phyloP scores from a whole-genome alignment of 2,329 filamentous ascomycete species.

The Xylariaceae sp. region DNA sequence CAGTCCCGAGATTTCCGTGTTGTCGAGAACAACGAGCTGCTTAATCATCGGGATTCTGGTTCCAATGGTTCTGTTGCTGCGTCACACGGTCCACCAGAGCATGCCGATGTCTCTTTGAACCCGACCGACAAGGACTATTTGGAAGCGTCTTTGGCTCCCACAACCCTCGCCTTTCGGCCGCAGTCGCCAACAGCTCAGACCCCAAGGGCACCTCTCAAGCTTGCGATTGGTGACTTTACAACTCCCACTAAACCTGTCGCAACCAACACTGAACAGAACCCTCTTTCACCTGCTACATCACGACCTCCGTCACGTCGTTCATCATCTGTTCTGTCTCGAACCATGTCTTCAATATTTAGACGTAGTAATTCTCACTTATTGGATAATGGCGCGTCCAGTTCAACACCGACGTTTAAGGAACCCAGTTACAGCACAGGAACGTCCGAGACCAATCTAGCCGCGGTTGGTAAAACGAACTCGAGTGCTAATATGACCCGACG shows the following conservation, averaged over 20 bases:
- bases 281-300: conserved; percentile 13
- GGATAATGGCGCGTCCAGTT: conserved; percentile 16
- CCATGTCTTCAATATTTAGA: conserved; percentile 27
- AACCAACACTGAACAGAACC: conserved; percentile 15
- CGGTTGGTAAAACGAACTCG: conserved; percentile 18
- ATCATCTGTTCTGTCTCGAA: conserved; percentile 22
- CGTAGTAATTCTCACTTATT: conserved; percentile 26
- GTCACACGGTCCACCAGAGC: conserved; percentile 18
- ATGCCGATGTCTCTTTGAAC: conserved; percentile 18
- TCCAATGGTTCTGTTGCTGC: conserved; percentile 19
- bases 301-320: conserved; percentile 20
- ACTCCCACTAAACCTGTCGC: conserved; percentile 15
- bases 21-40: conserved; percentile 37
- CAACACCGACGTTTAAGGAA: conserved; percentile 20
- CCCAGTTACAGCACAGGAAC: conserved; percentile 23
- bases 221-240: conserved; percentile 2
- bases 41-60: conserved; percentile 21
- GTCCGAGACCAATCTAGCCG: conserved; percentile 22
- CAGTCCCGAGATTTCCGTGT: conserved; percentile 53
- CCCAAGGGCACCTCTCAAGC: conserved; percentile 8
- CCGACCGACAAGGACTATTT: conserved; percentile 17
- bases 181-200: conserved; percentile 8
- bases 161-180: conserved; percentile 9
- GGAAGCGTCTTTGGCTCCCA: conserved; percentile 10
- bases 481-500: conserved; percentile 20